phyloP scores from a whole-genome alignment of 2,329 filamentous ascomycete species.

The Aspergillus ochraceus region DNA sequence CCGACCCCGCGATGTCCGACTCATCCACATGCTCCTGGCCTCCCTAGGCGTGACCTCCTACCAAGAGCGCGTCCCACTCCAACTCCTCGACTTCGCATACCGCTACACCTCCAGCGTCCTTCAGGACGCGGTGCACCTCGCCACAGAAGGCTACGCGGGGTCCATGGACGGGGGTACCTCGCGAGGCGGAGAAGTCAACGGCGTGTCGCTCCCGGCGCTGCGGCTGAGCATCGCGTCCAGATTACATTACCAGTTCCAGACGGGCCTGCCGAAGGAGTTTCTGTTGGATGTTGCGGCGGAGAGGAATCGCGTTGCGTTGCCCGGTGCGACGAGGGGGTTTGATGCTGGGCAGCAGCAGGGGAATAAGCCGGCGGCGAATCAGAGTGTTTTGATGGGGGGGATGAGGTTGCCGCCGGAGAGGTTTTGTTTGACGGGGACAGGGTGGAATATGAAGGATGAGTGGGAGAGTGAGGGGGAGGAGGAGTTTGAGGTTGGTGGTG shows the following conservation, averaged over 20 bases:
- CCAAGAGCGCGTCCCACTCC: constrained; percentile 54
- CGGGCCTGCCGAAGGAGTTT: constrained; percentile 61
- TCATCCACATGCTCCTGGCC: constrained; percentile 53
- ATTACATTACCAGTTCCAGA: constrained; percentile 61
- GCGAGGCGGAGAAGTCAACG: constrained; percentile 47
- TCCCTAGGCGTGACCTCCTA: constrained; percentile 51
- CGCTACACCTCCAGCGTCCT: constrained; percentile 55
- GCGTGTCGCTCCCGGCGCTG: constrained; percentile 58
- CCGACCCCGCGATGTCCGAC: constrained; percentile 50
- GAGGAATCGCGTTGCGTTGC: constrained; percentile 55
- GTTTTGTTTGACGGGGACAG: constrained; percentile 59
- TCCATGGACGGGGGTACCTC: constrained; percentile 31
- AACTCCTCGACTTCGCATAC: constrained; percentile 55
- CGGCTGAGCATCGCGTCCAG: constrained; percentile 62
- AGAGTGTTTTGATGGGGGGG: constrained; percentile 49
- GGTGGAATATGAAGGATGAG: constrained; percentile 58
- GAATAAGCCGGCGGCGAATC: constrained; percentile 25
- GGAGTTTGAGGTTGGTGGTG: constrained; percentile 30
- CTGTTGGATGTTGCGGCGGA: constrained; percentile 59
- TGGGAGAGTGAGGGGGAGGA: constrained; percentile 58
- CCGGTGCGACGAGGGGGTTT: constrained; percentile 55
- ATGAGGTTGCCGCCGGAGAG: constrained; percentile 62
- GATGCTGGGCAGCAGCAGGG: constrained; percentile 22
- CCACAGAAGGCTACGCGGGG: constrained; percentile 51
- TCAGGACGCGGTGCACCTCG: constrained; percentile 53